Evolutionary conservation across 345 rosid genomes (phyloP), one percentile per base, ranked within the genome.

Genomic region (Odontarrhena argentea): DNA sequence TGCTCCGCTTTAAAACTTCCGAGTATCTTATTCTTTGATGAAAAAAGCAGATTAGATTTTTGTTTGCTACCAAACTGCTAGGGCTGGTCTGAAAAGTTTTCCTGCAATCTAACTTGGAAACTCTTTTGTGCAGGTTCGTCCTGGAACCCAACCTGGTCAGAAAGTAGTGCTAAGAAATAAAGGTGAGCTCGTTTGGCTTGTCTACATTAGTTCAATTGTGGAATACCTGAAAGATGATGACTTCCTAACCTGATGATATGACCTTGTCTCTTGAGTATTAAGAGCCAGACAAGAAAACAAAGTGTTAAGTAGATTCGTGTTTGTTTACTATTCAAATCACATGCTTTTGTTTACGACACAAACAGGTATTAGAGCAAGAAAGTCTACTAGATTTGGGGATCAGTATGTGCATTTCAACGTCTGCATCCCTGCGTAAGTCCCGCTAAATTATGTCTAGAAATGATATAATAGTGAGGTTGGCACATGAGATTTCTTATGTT

Each of bases 71-170:
- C 35, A 35, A 7, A 5, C 9, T 10, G 53, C 15, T 53, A 36
- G 4, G 49, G 8, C 64, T 55, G 12, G 4, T 15, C 35, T 63
- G 15, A 8, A 6, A 56, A 41, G 41, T 56, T 41, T 11, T 58
- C 61, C 43, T 9, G 56, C 26, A 28, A 12, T 26, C 32, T 60
- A 0, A 55, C 53, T 34, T 69, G 40, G 34, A 41, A 43, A 49
- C 67, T 63, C 41, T 67, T 2, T 41, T 9, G 66, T 73, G 62
- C 80, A 93, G 98, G 93, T 95, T 62, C 92, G 96, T 13, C 80
- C 97, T 55, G 99, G 99, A 63, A 87, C 96, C 61, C 99, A 95
- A 76, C 96, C 97, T 60, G 96, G 99, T 67, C 99, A 95, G 74
- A 95, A 95, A 81, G 99, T 94, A 36, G 99, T 91, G 57, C 77